These are phyloP conservation scores for Fonsecaea pugnacius DNA, from an alignment of 2,329 filamentous ascomycete species.

Conservation along the genomic window DNA sequence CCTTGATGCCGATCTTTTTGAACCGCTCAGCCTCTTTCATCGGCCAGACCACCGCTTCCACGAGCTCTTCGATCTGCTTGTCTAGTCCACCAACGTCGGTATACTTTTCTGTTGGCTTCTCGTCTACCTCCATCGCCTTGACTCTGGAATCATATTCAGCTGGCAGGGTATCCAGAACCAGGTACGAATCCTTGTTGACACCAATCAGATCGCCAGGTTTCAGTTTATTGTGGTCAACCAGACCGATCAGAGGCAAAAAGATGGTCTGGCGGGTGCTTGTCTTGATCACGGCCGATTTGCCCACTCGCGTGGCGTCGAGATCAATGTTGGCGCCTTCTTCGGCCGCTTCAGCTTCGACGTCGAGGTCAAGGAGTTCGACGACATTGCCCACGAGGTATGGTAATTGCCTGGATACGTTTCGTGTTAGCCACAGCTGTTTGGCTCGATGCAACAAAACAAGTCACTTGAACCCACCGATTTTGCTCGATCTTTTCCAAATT, in stretches of 20 bases:
- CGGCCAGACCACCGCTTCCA: slow-evolving; percentile 98
- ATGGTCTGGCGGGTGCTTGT: slow-evolving; percentile 98
- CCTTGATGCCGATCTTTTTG: slow-evolving; percentile 99
- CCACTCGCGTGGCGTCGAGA: slow-evolving; percentile 91
- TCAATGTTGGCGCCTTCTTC: slow-evolving; percentile 99
- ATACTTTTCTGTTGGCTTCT: slow-evolving; percentile 99
- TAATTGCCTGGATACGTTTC: slow-evolving; percentile 70
- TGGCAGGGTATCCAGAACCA: slow-evolving; percentile 92
- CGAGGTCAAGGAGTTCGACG: slow-evolving; percentile 93
- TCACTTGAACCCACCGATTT: slow-evolving; percentile 71
- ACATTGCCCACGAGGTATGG: slow-evolving; percentile 98
- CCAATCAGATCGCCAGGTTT: slow-evolving; percentile 97
- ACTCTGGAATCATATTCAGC: slow-evolving; percentile 98
- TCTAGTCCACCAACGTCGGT: slow-evolving; percentile 95
- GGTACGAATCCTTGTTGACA: slow-evolving; percentile 98
- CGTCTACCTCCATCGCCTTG: slow-evolving; percentile 99
- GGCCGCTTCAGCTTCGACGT: slow-evolving; percentile 91
- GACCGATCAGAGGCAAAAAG: slow-evolving; percentile 93
- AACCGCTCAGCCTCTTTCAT: slow-evolving; percentile 99
- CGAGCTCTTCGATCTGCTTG: slow-evolving; percentile 98
- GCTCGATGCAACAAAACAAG: neutral
- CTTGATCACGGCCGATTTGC: slow-evolving; percentile 99
- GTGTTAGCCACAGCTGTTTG: slow-evolving; percentile 25
- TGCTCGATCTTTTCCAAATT: slow-evolving; percentile 99
- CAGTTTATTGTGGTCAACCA: slow-evolving; percentile 92